Evolutionary conservation across 2,329 filamentous ascomycete species (phyloP), one percentile per base, ranked within the genome.

Genomic region (Diaporthe longicolla): DNA sequence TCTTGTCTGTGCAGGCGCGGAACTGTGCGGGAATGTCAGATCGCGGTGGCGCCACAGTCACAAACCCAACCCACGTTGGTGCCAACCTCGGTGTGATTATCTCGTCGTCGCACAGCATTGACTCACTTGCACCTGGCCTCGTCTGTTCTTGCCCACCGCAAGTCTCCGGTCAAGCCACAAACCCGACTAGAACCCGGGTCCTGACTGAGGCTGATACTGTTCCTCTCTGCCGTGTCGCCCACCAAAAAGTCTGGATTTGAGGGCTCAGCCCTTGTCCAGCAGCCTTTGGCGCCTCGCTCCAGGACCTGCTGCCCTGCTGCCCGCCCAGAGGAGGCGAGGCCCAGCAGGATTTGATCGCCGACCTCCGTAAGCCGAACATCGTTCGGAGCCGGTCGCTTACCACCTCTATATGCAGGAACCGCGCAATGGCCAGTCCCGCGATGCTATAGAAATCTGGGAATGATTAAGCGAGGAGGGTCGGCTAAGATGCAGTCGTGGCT

Each of bases 311-410:
- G 29, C 6, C 48, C 54, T 48, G 59, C 57, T 45, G 26, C 24
- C 45, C 61, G 73, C 29, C 70, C 48, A 70, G 57, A 71, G 37
- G 52, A 73, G 71, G 73, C 71, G 73, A 75, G 57, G 15, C 32
- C 70, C 71, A 75, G 40, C 50, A n/a, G 21, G 13, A 57, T 15
- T 37, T 35, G 37, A 26, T 68, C 72, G 72, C 68, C 72, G 72
- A 72, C 59, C 58, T 74, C 72, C 72, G 72, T 24, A 17, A 35
- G 32, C 55, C 43, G 59, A 32, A 21, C 32, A n/a, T 57, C 58
- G 70, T 66, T 57, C 57, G 50, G 48, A 54, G 40, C 59, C 59
- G 70, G 58, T 32, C 55, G 40, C 15, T 54, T 65, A 15, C 29
- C n/a, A 29, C 7, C 11, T 37, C 69, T 32, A 68, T 24, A 68